Conservation (phyloP, 2,329 filamentous ascomycete genomes). For the Microsporum ferrugineum region DNA sequence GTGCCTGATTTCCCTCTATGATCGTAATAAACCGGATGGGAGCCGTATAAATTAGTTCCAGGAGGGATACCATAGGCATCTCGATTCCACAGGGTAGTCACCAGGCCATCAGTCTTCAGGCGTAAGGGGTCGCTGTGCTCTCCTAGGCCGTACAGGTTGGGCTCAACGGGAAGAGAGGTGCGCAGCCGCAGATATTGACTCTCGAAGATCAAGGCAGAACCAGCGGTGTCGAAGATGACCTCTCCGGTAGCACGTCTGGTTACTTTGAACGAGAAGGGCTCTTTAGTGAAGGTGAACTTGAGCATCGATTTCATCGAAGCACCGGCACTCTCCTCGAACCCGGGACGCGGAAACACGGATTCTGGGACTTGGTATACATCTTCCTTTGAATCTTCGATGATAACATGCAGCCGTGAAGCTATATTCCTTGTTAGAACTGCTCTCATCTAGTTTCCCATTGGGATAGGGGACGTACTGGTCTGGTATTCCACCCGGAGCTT, state of each 20-base stretch:
- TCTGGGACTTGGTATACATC: conserved; percentile 59
- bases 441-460: background rate
- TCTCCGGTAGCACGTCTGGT: conserved; percentile 15
- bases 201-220: conserved; percentile 55
- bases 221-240: conserved; percentile 52
- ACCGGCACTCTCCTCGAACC: conserved; percentile 20
- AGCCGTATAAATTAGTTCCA: conserved; percentile 54
- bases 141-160: conserved; percentile 61
- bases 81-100: conserved; percentile 52
- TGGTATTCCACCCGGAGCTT: conserved; percentile 47
- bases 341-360: conserved; percentile 49
- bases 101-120: conserved; percentile 53
- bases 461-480: conserved; percentile 31
- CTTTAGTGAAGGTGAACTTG: conserved; percentile 38
- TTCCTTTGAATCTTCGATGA: conserved; percentile 53
- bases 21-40: conserved; percentile 58
- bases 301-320: conserved; percentile 35
- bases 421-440: background rate
- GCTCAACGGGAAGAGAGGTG: conserved; percentile 52
- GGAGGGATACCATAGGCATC: conserved; percentile 49
- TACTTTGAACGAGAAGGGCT: conserved; percentile 55
- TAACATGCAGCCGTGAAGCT: conserved; percentile 53
- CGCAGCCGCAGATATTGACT: conserved; percentile 60
- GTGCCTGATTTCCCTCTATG: conserved; percentile 44
- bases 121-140: conserved; percentile 58